phyloP scores from a whole-genome alignment of 768 basidiomycete species.

The Termitomyces sp. region DNA sequence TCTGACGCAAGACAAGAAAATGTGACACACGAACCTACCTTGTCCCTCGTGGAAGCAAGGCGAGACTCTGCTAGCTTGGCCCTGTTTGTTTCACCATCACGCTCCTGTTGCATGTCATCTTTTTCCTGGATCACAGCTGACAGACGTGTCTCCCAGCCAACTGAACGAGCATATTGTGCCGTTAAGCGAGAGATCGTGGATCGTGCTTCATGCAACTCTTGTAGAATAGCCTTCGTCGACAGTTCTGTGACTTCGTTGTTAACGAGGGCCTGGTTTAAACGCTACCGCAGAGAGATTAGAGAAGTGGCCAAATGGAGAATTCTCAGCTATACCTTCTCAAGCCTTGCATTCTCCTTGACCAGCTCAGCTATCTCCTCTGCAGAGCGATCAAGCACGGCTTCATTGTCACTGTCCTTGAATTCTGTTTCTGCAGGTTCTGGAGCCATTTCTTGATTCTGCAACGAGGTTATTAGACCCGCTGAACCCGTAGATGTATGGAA shows the following conservation, averaged over 20 bases:
- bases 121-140: slow-evolving; percentile 63
- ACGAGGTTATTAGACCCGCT: neutral
- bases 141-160: slow-evolving; percentile 66
- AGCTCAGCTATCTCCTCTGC: slow-evolving; percentile 26
- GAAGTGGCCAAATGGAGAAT: neutral
- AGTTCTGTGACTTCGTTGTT: slow-evolving; percentile 80
- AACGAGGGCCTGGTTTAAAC: slow-evolving; percentile 70
- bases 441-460: slow-evolving; percentile 5
- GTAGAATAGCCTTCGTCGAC: slow-evolving; percentile 66
- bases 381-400: slow-evolving; percentile 24
- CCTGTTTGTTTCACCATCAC: slow-evolving; percentile 62
- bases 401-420: slow-evolving; percentile 13
- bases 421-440: neutral
- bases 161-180: slow-evolving; percentile 61
- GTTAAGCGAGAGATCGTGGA: slow-evolving; percentile 60
- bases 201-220: slow-evolving; percentile 72
- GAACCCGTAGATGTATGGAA: neutral
- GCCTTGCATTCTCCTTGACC: slow-evolving; percentile 50
- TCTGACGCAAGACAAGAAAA: neutral
- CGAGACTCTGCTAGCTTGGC: slow-evolving; percentile 66
- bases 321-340: slow-evolving; percentile 47
- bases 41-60: slow-evolving; percentile 58
- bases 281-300: slow-evolving; percentile 31
- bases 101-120: slow-evolving; percentile 82
- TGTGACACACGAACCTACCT: slow-evolving; percentile 42